These are phyloP conservation scores for Gossypium herbaceum DNA, from an alignment of 345 rosid genomes.

Conservation along the genomic window DNA sequence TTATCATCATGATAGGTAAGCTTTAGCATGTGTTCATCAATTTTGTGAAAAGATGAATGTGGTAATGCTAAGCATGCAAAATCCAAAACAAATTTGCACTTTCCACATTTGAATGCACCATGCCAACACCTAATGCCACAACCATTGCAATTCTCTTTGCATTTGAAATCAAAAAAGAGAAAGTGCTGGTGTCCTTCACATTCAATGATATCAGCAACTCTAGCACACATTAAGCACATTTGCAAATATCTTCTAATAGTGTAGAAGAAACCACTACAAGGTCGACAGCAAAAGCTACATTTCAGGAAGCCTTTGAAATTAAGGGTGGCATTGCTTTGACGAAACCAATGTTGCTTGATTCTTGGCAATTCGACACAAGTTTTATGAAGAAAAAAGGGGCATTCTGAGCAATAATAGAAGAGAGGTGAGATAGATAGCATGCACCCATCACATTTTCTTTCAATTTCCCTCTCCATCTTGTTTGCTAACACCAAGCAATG, in stretches of 20 bases:
- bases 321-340: not conserved
- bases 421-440: not conserved
- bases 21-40: not conserved
- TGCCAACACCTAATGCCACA: fast-evolving
- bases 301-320: fast-evolving
- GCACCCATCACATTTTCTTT: not conserved
- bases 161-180: not conserved
- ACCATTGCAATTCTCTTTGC: not conserved
- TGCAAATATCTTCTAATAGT: fast-evolving
- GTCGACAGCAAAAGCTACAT: fast-evolving
- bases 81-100: not conserved
- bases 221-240: not conserved
- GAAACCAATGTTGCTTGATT: not conserved
- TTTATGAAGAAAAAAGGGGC: no score
- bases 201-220: not conserved
- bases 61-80: not conserved
- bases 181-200: not conserved
- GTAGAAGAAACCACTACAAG: not conserved
- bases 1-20: not conserved
- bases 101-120: not conserved
- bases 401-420: no score
- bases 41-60: not conserved
- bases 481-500: not conserved
- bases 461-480: not conserved
- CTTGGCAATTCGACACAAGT: not conserved